Conservation (phyloP, 2,329 filamentous ascomycete species). For the Botrytis deweyae region DNA sequence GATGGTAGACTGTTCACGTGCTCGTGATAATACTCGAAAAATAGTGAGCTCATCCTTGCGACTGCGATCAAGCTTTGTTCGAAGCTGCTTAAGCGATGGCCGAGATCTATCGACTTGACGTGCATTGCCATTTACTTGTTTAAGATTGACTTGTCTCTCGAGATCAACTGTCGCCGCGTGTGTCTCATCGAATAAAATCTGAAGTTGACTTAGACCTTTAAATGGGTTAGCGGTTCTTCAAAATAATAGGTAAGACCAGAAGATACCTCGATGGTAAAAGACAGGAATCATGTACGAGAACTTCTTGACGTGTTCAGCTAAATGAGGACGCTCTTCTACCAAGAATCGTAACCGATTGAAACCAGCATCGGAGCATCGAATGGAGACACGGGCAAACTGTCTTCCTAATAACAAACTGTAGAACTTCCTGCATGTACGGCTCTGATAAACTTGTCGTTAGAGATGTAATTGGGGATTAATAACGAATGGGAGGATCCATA, state of each 20-base stretch:
- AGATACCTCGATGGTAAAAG: constrained; percentile 54
- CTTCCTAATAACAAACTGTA: constrained; percentile 50
- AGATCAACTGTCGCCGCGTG: constrained; percentile 8
- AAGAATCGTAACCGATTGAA: constrained; percentile 51
- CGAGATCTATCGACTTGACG: constrained; percentile 22
- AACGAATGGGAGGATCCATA: constrained; percentile 8
- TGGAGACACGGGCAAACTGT: constrained; percentile 46
- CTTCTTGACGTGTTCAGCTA: constrained; percentile 55
- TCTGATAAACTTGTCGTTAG: constrained; percentile 23
- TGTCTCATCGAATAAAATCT: constrained; percentile 22
- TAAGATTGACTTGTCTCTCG: constrained; percentile 20
- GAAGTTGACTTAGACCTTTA: constrained; percentile 16
- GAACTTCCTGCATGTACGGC: constrained; percentile 50
- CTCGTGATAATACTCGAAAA: constrained; percentile 27
- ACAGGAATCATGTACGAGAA: constrained; percentile 61
- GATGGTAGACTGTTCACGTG: constrained; percentile 33
- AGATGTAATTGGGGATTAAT: neutral
- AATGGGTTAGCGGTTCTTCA: neutral
- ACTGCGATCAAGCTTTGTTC: constrained; percentile 21
- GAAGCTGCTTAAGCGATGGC: constrained; percentile 24
- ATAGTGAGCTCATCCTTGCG: constrained; percentile 27
- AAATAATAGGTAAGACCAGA: neutral
- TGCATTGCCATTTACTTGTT: constrained; percentile 8
- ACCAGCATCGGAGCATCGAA: constrained; percentile 45
- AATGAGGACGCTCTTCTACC: constrained; percentile 46